Percentiles rank a stretch among this genome's conserved stretches.
phyloP scores from a whole-genome alignment of 2,329 filamentous ascomycete species.

The Neoscytalidium dimidiatum region DNA sequence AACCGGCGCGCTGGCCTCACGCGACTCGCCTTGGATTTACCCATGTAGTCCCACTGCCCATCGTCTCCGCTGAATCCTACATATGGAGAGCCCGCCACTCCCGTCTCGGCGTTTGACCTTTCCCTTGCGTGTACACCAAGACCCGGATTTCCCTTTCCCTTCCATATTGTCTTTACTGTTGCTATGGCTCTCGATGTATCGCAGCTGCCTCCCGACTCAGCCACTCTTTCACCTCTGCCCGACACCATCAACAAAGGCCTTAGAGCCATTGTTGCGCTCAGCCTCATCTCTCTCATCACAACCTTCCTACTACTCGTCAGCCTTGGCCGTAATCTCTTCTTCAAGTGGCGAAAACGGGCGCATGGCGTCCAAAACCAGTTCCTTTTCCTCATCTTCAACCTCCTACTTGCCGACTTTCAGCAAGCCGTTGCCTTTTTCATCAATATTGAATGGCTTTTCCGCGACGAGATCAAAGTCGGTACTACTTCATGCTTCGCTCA shows the following conservation, averaged over 20 bases:
- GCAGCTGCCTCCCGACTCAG: slow-evolving; percentile 24
- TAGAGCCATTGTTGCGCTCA: slow-evolving; percentile 48
- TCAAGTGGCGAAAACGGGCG: slow-evolving; percentile 35
- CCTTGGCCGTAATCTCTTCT: slow-evolving; percentile 50
- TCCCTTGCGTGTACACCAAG: background rate
- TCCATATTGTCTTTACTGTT: background rate
- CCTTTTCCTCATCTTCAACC: slow-evolving; percentile 68
- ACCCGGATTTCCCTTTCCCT: background rate
- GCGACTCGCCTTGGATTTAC: background rate
- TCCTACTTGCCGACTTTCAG: slow-evolving; percentile 68
- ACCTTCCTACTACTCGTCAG: slow-evolving; percentile 46
- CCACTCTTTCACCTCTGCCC: slow-evolving; percentile 35
- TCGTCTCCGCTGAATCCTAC: background rate
- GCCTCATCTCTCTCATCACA: slow-evolving; percentile 49
- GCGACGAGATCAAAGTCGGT: slow-evolving; percentile 56
- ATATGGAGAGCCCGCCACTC: slow-evolving; percentile 6
- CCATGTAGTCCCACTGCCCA: background rate
- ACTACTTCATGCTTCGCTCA: slow-evolving; percentile 62
- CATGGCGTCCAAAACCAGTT: slow-evolving; percentile 61
- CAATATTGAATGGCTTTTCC: slow-evolving; percentile 60
- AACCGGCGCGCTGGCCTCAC: background rate
- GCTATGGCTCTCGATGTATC: background rate
- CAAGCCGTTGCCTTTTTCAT: slow-evolving; percentile 66
- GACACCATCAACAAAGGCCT: slow-evolving; percentile 42
- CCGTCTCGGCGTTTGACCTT: background rate